Conservation (phyloP, 208 protist genomes). For the Crithidia mellificae region DNA sequence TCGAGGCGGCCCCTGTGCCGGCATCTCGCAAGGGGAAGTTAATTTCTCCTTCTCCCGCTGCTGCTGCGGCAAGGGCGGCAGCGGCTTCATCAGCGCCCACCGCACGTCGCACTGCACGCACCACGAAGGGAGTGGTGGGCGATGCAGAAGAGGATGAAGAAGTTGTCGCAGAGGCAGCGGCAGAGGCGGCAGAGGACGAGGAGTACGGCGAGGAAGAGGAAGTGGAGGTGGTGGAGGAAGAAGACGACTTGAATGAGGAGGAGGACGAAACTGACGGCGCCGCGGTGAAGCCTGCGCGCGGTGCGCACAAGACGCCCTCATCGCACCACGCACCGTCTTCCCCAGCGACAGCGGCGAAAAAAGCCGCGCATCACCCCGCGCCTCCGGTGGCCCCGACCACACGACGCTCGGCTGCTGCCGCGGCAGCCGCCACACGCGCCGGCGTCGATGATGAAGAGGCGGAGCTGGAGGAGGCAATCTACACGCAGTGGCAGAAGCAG, state of each 20-base stretch:
- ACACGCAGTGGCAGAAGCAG: slow-evolving; percentile 29
- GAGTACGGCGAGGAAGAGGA: slow-evolving; percentile 24
- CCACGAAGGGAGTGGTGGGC: no score
- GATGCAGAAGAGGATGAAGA: neutral
- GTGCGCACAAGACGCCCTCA: neutral
- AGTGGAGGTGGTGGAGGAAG: no score
- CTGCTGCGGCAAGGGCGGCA: neutral
- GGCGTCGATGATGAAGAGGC: slow-evolving; percentile 21
- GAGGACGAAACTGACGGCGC: slow-evolving; percentile 21
- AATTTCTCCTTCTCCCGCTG: no score
- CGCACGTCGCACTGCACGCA: neutral
- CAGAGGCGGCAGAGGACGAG: neutral
- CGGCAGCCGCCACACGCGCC: slow-evolving; percentile 1
- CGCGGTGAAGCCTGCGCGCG: neutral
- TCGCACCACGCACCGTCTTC: neutral
- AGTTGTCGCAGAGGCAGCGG: neutral
- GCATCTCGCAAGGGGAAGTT: neutral
- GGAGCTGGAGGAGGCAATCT: slow-evolving; percentile 23
- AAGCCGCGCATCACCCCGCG: slow-evolving; percentile 5
- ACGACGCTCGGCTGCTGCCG: slow-evolving; percentile 6
- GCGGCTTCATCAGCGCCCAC: neutral
- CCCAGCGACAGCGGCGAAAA: neutral
- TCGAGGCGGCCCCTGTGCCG: slow-evolving; percentile 3
- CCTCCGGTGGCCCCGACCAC: slow-evolving; percentile 12
- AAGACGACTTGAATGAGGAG: no score